Conservation (phyloP, 78 protist genomes). For the Dictyostelium capitatum region DNA sequence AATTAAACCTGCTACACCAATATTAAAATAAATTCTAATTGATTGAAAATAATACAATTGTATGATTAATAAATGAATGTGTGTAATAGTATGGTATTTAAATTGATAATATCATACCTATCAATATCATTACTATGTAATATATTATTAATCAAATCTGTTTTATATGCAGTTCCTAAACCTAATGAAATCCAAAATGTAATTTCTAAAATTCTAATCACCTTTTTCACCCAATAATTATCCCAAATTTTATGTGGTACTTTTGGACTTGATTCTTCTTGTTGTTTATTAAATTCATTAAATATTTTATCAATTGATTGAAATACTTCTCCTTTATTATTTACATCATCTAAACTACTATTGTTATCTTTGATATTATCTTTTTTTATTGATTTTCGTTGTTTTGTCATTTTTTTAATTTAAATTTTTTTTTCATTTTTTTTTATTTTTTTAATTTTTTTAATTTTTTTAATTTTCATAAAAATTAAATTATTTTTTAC, state of each 20-base stretch:
- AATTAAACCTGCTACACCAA: background rate
- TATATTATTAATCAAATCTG: background rate
- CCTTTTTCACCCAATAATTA: background rate
- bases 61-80: background rate
- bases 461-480: too few species aligned
- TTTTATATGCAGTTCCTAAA: background rate
- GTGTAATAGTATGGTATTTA: too few species aligned
- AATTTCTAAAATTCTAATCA: background rate
- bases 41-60: background rate
- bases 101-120: background rate
- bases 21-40: constrained; percentile 5
- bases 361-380: background rate
- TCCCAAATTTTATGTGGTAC: background rate
- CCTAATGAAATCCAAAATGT: constrained; percentile 12
- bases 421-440: too few species aligned
- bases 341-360: background rate
- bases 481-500: too few species aligned
- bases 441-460: too few species aligned
- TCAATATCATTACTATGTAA: constrained; percentile 5
- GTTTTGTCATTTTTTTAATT: too few species aligned
- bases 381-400: too few species aligned
- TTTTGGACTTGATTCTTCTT: background rate
- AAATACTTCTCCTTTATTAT: background rate
- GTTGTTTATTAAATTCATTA: background rate
- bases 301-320: background rate